These are phyloP conservation scores for Tulasnella sp. DNA, from an alignment of 768 basidiomycete species.

Conservation along the genomic window DNA sequence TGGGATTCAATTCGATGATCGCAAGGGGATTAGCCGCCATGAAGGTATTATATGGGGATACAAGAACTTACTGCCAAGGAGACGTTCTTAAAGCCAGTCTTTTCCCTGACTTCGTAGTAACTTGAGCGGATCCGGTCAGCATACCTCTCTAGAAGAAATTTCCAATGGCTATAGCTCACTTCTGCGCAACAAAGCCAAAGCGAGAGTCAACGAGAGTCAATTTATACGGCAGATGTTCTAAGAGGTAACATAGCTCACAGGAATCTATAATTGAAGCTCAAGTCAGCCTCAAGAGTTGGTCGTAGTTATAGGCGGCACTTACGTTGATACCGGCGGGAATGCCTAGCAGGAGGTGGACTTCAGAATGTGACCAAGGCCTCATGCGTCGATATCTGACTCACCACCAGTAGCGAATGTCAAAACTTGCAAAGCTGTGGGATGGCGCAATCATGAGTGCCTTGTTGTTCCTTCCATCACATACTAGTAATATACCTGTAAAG, in stretches of 20 bases:
- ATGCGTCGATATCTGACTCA: slow-evolving; percentile 31
- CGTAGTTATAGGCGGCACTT: slow-evolving; percentile 22
- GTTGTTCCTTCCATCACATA: not conserved
- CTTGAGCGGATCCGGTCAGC: slow-evolving; percentile 38
- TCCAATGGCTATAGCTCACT: slow-evolving; percentile 15
- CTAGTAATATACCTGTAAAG: slow-evolving; percentile 33
- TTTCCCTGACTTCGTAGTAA: slow-evolving; percentile 75
- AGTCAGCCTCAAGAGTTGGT: slow-evolving; percentile 1
- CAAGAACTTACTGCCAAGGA: slow-evolving; percentile 52
- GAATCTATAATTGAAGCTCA: slow-evolving; percentile 41
- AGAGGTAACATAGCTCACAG: slow-evolving; percentile 33
- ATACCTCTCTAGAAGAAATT: not conserved
- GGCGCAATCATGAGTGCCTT: not conserved
- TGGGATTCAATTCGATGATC: slow-evolving; percentile 23
- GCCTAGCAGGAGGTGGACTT: slow-evolving; percentile 22
- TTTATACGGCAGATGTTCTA: not conserved
- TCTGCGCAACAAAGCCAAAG: no score
- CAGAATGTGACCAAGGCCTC: no score
- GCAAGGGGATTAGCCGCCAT: no score
- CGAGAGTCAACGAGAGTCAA: no score
- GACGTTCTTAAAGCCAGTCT: slow-evolving; percentile 81
- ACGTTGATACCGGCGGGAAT: slow-evolving; percentile 83
- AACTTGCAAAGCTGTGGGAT: slow-evolving; percentile 60
- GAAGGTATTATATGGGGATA: not conserved
- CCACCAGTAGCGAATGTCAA: slow-evolving; percentile 77